Percentiles rank a stretch among this genome's conserved stretches.
Conservation (phyloP, 2,329 filamentous ascomycete genomes). For the Fusarium tupiense region DNA sequence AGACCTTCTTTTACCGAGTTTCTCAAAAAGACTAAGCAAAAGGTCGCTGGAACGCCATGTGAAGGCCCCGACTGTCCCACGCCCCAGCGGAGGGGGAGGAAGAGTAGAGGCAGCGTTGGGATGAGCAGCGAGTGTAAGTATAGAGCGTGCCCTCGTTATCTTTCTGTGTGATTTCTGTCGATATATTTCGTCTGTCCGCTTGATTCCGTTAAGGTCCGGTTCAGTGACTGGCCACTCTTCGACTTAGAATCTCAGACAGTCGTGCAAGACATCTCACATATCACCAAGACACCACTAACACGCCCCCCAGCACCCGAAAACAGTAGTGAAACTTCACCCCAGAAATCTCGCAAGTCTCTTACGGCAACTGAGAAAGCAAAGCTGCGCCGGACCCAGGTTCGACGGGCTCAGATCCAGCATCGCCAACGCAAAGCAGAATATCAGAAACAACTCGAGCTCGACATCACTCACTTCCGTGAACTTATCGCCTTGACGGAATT, state of each 20-base stretch:
- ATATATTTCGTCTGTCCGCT: not conserved
- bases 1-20: conserved; percentile 60
- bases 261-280: conserved; percentile 1
- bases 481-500: conserved; percentile 55
- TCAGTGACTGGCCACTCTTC: not conserved
- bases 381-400: conserved; percentile 61
- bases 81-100: conserved; percentile 14
- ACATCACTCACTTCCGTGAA: conserved; percentile 58
- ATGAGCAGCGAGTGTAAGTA: conserved; percentile 43
- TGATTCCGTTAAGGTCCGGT: not conserved
- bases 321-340: conserved; percentile 17
- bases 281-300: conserved; percentile 13
- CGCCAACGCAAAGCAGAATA: conserved; percentile 67
- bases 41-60: conserved; percentile 3
- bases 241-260: not conserved
- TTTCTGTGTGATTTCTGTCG: not conserved
- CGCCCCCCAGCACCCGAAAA: conserved; percentile 23
- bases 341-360: conserved; percentile 33
- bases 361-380: conserved; percentile 54
- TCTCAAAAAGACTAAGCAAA: conserved; percentile 57
- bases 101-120: conserved; percentile 1
- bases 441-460: conserved; percentile 63
- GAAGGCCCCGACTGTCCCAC: conserved; percentile 16
- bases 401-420: conserved; percentile 64
- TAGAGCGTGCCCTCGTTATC: not conserved